Evolutionary conservation across 306 rosid genomes (phyloP), one percentile per base, ranked within the genome.

Genomic region (Cajanus cajan): DNA sequence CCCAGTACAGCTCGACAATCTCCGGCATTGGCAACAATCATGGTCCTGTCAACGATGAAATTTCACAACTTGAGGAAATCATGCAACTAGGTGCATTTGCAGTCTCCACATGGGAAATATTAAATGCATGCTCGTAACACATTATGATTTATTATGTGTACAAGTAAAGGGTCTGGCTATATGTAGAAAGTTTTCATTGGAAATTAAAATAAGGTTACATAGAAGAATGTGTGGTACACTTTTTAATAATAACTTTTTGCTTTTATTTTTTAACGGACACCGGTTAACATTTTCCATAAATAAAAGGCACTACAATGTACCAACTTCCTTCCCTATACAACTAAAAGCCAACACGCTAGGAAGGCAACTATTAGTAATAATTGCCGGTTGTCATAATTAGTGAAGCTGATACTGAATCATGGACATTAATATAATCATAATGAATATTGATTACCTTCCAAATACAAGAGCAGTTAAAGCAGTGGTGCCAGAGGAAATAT

Each of bases 401-500:
- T 43, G 51, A 47, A 41, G 22, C 55, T 41, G 37, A 41, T 41
- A 52, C 6, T 12, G 24, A 54, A 54, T 43, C 71, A 68, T 50
- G 24, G 51, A 39, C 74, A 76, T 54, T 52, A 25, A 59, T 19
- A 31, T 15, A 16, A 69, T 36, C 81, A 48, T 72, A 34, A 40
- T 28, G 16, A 58, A 76, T 77, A 70, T 71, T 73, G 25, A 55
- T 55, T 85, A 92, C 97, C 95, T 85, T 70, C 92, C 93, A 36
- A 67, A 83, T 58, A 89, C 76, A 69, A 92, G 78, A 59, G 93
- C 89, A 82, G 97, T 89, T 45, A 92, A 73, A 52, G 92, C 95
- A 33, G 97, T 92, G 77, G 97, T 90, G 71, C 97, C 97, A 59
- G 97, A 92, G 64, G 95, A 92, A 78, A 90, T 89, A 82, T 92